Base-by-base conservation (phyloP, 768 basidiomycete genomes). In the Pleurotus tuber-regium region DNA sequence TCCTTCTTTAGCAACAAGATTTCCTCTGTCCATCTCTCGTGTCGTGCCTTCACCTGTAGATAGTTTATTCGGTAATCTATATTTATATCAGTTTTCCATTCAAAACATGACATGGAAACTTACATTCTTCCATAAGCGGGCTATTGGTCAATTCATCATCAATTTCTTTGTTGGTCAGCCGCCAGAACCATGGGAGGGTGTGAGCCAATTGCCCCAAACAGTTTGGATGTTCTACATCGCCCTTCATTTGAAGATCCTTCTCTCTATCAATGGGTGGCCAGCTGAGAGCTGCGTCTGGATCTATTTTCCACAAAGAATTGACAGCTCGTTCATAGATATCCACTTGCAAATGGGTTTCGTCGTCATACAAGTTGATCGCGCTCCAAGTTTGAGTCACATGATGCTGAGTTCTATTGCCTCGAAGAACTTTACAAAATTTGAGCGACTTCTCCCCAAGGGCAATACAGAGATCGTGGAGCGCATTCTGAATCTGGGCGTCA, bases 11-110 rank as follows among this genome's bases (percentile, higher is more conserved):
- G 36, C 12, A 57, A 28, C 3, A 21, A 40, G 7, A 59, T 4
- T 28, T 62, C 61, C 26, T 62, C 61, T 2, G 28, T 26, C 61
- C 61, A 62, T 42, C 52, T 10, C 4, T 55, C 12, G 18, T 46
- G 51, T 30, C 41, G 49, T 26, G 60, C 60, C 46, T 52, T 57
- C 3, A 58, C 54, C 14, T 46, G n/a, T 5, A 59, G 24, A 52
- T 55, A 58, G 43, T 52, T 36, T n/a, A 58, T 24, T 12, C 48
- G 25, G 8, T 53, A 30, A 47, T 50, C 57, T 58, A 24, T 18
- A 31, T 6, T 5, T 9, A 23, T 8, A n/a, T n/a, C n/a, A n/a
- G n/a, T 39, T 6, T 36, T 29, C 12, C 31, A 12, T 2, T 44
- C 4, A 52, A 23, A 19, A 16, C 29, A n/a, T n/a, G n/a, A n/a